Percentiles rank a stretch among this genome's conserved stretches.
These are phyloP conservation scores for Beauveria bassiana DNA, from an alignment of 2,329 filamentous ascomycete genomes.

Conservation along the genomic window DNA sequence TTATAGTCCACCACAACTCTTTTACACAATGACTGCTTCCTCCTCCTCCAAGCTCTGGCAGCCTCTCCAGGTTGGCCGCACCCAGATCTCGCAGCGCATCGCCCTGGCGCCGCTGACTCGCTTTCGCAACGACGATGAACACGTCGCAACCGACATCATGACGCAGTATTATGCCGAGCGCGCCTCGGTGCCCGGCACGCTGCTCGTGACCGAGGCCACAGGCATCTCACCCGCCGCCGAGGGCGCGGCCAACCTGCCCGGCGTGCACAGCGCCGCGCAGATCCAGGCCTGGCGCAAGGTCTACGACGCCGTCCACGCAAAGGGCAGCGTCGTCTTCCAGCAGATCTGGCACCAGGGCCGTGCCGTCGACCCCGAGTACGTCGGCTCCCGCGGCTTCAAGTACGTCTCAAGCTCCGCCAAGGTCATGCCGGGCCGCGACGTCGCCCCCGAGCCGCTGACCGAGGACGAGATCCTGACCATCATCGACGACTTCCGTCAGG, in stretches of 20 bases:
- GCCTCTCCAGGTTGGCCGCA: constrained; percentile 33
- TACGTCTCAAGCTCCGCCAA: constrained; percentile 7
- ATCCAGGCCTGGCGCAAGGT: constrained; percentile 51
- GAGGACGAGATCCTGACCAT: constrained; percentile 54
- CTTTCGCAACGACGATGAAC: constrained; percentile 37
- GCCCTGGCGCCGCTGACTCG: constrained; percentile 51
- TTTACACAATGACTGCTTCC: constrained; percentile 13
- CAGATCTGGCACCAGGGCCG: constrained; percentile 59
- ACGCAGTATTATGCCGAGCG: constrained; percentile 40
- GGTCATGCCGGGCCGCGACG: constrained; percentile 38
- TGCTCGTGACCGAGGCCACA: constrained; percentile 41
- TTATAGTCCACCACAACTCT: not conserved
- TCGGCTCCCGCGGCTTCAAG: constrained; percentile 21
- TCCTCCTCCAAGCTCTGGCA: constrained; percentile 13
- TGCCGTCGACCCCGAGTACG: constrained; percentile 13
- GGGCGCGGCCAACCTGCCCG: constrained; percentile 35
- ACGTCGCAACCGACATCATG: constrained; percentile 19
- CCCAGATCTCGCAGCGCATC: constrained; percentile 34
- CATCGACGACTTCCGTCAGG: constrained; percentile 50
- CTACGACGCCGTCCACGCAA: constrained; percentile 53
- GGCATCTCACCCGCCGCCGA: constrained; percentile 26
- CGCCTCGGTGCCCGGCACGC: constrained; percentile 32
- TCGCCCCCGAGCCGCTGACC: constrained; percentile 55
- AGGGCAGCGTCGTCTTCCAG: constrained; percentile 50
- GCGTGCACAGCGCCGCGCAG: constrained; percentile 49